Conservation (phyloP, 179 eudicot genomes). For the Silene vulgaris region DNA sequence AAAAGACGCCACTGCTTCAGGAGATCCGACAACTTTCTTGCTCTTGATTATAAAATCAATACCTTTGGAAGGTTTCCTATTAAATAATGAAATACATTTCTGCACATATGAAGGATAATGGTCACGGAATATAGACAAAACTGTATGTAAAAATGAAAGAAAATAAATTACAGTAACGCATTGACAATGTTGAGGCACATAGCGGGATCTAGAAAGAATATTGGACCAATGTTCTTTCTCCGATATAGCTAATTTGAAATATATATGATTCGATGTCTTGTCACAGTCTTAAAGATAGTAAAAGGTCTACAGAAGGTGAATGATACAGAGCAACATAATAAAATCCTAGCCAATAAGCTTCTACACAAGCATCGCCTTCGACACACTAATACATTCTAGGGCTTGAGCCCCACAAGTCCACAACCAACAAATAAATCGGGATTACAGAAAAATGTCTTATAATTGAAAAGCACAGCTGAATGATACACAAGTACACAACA, state of each 20-base stretch:
- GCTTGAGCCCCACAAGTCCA: background rate
- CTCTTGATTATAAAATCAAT: slow-evolving; percentile 71
- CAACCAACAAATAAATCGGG: background rate
- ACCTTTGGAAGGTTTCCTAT: slow-evolving; percentile 92
- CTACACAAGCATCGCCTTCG: background rate
- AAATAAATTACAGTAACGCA: slow-evolving; percentile 2
- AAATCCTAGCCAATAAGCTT: background rate
- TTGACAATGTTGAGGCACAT: background rate
- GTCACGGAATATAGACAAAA: slow-evolving; percentile 17
- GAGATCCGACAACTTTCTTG: slow-evolving; percentile 66
- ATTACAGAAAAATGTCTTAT: background rate
- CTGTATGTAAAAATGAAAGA: background rate
- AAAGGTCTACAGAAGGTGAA: background rate
- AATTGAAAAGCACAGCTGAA: slow-evolving; percentile 1
- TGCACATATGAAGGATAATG: slow-evolving; percentile 41
- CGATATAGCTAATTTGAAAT: background rate
- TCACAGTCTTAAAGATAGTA: background rate
- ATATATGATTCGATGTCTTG: background rate
- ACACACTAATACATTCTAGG: background rate
- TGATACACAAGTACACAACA: background rate
- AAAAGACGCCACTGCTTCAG: slow-evolving; percentile 80
- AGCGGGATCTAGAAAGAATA: background rate
- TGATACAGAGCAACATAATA: background rate
- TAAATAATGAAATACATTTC: slow-evolving; percentile 87
- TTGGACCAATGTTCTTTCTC: background rate